Evolutionary conservation across 2,329 filamentous ascomycete species (phyloP), one percentile per base, ranked within the genome.

Genomic region (Sporothrix schenckii): DNA sequence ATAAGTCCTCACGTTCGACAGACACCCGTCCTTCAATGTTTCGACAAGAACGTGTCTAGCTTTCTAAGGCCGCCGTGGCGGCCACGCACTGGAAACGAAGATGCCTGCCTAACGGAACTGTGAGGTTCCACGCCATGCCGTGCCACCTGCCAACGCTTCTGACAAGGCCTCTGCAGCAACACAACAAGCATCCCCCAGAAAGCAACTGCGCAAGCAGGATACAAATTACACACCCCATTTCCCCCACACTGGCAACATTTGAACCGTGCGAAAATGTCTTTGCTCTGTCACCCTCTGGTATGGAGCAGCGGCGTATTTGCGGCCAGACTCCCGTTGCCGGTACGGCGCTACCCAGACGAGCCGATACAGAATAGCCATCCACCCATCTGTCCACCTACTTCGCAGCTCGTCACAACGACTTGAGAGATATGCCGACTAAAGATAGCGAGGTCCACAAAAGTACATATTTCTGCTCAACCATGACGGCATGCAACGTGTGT

Each of bases 391-490:
- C 21, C 30, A 47, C 14, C 39, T 61, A n/a, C n/a, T n/a, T n/a
- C n/a, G n/a, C n/a, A 39, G 19, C 47, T 53, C 54, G 11, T 56
- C 47, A 13, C 52, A 21, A 34, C 34, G 34, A 30, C 63, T 66
- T 67, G 66, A 68, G 67, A 66, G 67, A 72, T 72, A 69, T 63
- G 58, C 71, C 71, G 34, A 54, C 34, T 44, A 10, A 49, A 14
- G 39, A 10, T 66, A 44, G 52, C 5, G 44, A 49, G 41, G 54
- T 60, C 24, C 41, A 69, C 41, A 61, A 2, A 34, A 21, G 27
- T n/a, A 58, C 19, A 21, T 60, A 13, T 47, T 4, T 47, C 2
- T 49, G 14, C 13, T 44, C 6, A 34, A 34, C 34, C 4, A 34
- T 34, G 34, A 34, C 9, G 34, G 34, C 7, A 34, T 7, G 9